These are phyloP conservation scores for Epichloe glyceriae DNA, from an alignment of 2,329 filamentous ascomycete species.

Conservation along the genomic window DNA sequence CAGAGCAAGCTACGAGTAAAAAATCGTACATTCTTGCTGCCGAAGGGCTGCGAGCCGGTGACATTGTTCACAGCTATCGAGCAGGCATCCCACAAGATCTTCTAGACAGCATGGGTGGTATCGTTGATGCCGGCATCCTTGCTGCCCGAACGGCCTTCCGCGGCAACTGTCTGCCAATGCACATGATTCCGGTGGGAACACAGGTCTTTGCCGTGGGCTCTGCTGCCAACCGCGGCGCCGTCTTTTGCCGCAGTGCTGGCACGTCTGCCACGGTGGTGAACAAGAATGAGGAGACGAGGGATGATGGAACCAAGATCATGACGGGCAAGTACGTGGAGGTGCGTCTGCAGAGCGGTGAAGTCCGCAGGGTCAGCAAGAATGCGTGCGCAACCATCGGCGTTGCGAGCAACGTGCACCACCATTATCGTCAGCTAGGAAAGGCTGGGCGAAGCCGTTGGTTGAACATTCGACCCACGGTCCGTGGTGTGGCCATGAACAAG, in stretches of 20 bases:
- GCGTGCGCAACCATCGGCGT: conserved; percentile 91
- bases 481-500: conserved; percentile 98
- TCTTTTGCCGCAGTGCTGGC: conserved; percentile 90
- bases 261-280: conserved; percentile 81
- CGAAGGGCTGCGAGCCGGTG: conserved; percentile 84
- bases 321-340: conserved; percentile 71
- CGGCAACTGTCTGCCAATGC: conserved; percentile 87
- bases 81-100: conserved; percentile 78
- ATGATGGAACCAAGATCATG: conserved; percentile 46
- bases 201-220: conserved; percentile 83
- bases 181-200: conserved; percentile 93
- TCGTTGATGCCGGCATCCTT: conserved; percentile 87
- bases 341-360: conserved; percentile 81
- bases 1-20: conserved; percentile 55
- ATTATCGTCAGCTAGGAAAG: conserved; percentile 86
- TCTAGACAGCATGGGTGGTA: conserved; percentile 81
- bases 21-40: conserved; percentile 92
- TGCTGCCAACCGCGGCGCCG: conserved; percentile 57
- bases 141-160: conserved; percentile 88
- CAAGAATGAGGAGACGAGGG: conserved; percentile 65
- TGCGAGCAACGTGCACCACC: conserved; percentile 84
- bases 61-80: conserved; percentile 84
- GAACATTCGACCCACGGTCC: conserved; percentile 86
- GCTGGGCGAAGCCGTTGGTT: conserved; percentile 88
- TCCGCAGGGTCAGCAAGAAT: conserved; percentile 78